These are phyloP conservation scores for Pulveroboletus ravenelii DNA, from an alignment of 768 basidiomycete genomes.

Conservation along the genomic window DNA sequence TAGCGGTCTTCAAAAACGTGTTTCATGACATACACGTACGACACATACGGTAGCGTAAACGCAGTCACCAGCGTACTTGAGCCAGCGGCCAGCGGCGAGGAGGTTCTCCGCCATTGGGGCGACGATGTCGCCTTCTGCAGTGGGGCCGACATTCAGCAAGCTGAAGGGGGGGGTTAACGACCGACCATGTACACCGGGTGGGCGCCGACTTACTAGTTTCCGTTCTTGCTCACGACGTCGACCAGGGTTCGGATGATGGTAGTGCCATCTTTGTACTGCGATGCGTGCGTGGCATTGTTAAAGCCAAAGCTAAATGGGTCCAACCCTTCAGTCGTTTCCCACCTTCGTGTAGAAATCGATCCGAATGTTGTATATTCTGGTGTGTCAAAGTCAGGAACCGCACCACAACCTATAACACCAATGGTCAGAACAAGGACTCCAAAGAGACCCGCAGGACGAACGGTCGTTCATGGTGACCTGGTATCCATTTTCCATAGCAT, in stretches of 20 bases:
- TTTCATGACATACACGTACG: neutral
- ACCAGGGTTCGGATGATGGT: constrained; percentile 48
- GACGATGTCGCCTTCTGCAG: constrained; percentile 50
- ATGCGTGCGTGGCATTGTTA: constrained; percentile 38
- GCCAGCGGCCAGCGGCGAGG: constrained; percentile 48
- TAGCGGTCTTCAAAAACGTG: neutral
- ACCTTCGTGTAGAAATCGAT: constrained; percentile 41
- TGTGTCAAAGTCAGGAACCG: constrained; percentile 50
- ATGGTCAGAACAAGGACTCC: neutral
- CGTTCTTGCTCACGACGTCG: constrained; percentile 59
- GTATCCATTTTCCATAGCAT: constrained; percentile 37
- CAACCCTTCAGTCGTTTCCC: constrained; percentile 60
- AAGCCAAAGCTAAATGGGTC: constrained; percentile 50
- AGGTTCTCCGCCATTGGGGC: constrained; percentile 44
- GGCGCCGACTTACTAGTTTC: constrained; percentile 45
- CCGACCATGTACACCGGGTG: neutral
- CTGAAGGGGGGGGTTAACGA: constrained; percentile 22
- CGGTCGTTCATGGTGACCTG: constrained; percentile 47
- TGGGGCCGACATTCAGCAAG: constrained; percentile 51
- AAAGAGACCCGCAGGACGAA: constrained; percentile 3
- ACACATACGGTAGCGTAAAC: constrained; percentile 48
- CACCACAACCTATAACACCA: constrained; percentile 38
- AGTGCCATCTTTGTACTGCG: constrained; percentile 45
- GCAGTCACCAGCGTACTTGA: constrained; percentile 46
- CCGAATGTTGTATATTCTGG: constrained; percentile 51